phyloP scores from a whole-genome alignment of 2,329 filamentous ascomycete species.

The Pestalotiopsis sp. region DNA sequence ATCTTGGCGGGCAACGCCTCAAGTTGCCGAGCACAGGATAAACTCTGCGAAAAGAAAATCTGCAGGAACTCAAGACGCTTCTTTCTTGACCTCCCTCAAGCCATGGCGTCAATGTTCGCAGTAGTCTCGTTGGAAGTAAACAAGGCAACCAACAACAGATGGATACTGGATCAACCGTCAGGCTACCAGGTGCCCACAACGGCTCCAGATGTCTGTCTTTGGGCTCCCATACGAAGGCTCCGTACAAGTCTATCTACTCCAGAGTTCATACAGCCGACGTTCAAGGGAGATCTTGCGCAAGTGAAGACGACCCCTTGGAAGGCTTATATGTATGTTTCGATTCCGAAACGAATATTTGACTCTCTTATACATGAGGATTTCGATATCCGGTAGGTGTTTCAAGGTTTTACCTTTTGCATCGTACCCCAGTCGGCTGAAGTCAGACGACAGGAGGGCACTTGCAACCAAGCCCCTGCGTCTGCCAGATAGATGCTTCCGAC shows the following conservation, averaged over 20 bases:
- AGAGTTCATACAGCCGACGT: no score
- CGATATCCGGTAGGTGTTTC: no score
- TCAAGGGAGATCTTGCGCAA: no score
- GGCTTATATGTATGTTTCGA: no score
- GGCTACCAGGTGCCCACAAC: neutral
- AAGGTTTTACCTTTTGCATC: neutral
- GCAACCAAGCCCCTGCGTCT: neutral
- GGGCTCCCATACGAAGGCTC: neutral
- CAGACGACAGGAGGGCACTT: neutral
- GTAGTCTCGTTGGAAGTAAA: neutral
- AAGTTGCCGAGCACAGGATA: neutral
- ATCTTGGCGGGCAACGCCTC: neutral
- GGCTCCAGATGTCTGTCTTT: neutral
- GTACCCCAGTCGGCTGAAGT: neutral
- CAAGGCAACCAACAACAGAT: neutral
- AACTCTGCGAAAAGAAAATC: neutral
- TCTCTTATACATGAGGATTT: no score
- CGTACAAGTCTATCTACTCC: no score
- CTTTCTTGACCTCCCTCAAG: neutral
- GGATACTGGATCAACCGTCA: neutral
- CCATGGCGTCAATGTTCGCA: neutral
- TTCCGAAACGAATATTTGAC: no score
- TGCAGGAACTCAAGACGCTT: neutral
- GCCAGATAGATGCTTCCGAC: neutral
- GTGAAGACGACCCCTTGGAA: no score